Evolutionary conservation across 2,329 filamentous ascomycete genomes (phyloP).

Genomic region (Zymoseptoria ardabiliae): DNA sequence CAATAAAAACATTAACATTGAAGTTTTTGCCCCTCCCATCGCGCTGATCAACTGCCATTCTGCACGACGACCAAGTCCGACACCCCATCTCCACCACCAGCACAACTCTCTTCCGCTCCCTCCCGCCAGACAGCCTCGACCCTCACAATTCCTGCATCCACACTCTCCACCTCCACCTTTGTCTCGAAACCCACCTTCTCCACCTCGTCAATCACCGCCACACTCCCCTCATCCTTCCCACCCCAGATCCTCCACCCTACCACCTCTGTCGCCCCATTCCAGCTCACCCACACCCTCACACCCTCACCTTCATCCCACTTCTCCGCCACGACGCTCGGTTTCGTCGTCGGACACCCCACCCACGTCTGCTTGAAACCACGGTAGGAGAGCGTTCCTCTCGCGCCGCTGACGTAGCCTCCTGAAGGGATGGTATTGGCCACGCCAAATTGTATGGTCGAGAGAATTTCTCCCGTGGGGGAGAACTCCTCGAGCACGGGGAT

Average conservation of each 20-base stretch:
- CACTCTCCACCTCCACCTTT: constrained; percentile 6
- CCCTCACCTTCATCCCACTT: not conserved
- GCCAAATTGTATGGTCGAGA: constrained; percentile 15
- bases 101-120: constrained; percentile 6
- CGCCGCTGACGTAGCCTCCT: constrained; percentile 1
- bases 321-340: constrained; percentile 7
- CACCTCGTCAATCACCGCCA: constrained; percentile 8
- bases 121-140: constrained; percentile 9
- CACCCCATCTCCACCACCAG: not conserved
- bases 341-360: constrained; percentile 14
- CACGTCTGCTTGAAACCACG: constrained; percentile 16
- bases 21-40: not conserved
- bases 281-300: constrained; percentile 41
- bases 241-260: constrained; percentile 34
- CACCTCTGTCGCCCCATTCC: constrained; percentile 43
- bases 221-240: constrained; percentile 6
- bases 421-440: constrained; percentile 5
- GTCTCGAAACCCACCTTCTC: constrained; percentile 18
- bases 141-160: constrained; percentile 9
- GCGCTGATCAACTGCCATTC: not conserved
- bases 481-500: constrained; percentile 17
- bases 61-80: not conserved
- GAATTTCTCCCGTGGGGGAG: constrained; percentile 6
- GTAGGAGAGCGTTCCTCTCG: constrained; percentile 13
- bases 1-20: not conserved